phyloP scores from a whole-genome alignment of 495 filamentous ascomycete genomes.

The Evansstolkia leycettana region DNA sequence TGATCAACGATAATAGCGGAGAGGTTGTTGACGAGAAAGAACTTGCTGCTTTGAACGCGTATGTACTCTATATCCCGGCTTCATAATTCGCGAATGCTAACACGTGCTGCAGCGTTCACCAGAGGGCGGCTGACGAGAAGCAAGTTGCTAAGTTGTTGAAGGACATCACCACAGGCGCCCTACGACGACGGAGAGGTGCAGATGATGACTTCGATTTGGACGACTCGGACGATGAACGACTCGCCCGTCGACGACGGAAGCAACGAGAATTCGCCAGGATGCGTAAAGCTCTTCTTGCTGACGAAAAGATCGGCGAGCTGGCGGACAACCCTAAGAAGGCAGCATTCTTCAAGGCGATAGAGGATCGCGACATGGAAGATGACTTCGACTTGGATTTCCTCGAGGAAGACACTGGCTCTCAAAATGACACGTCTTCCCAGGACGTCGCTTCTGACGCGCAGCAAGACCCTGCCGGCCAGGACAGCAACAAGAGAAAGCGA shows the following conservation, averaged over 20 bases:
- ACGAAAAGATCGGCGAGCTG: conserved; percentile 82
- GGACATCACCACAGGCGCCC: conserved; percentile 76
- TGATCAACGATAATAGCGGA: conserved; percentile 84
- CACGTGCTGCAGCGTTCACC: conserved; percentile 18
- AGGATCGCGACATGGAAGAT: conserved; percentile 70
- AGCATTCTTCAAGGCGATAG: conserved; percentile 81
- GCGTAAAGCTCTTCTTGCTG: conserved; percentile 77
- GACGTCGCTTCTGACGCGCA: conserved; percentile 22
- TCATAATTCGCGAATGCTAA: conserved; percentile 7
- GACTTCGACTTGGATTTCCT: conserved; percentile 67
- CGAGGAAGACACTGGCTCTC: conserved; percentile 28
- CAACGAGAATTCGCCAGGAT: conserved; percentile 82
- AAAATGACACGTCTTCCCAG: conserved; percentile 38
- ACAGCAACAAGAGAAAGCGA: conserved; percentile 34
- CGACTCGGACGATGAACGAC: conserved; percentile 75
- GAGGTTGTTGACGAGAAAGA: conserved; percentile 64
- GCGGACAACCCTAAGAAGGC: conserved; percentile 81
- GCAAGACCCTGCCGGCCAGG: conserved; percentile 33
- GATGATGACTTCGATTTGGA: conserved; percentile 69
- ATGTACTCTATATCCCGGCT: conserved; percentile 29
- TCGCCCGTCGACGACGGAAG: conserved; percentile 67
- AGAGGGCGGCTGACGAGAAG: conserved; percentile 48
- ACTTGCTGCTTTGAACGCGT: conserved; percentile 81
- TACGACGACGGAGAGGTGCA: conserved; percentile 65
- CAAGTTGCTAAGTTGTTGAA: conserved; percentile 80